Percentiles rank a stretch among this genome's conserved stretches.
phyloP scores from a whole-genome alignment of 306 rosid genomes.

The Fagus sylvatica region DNA sequence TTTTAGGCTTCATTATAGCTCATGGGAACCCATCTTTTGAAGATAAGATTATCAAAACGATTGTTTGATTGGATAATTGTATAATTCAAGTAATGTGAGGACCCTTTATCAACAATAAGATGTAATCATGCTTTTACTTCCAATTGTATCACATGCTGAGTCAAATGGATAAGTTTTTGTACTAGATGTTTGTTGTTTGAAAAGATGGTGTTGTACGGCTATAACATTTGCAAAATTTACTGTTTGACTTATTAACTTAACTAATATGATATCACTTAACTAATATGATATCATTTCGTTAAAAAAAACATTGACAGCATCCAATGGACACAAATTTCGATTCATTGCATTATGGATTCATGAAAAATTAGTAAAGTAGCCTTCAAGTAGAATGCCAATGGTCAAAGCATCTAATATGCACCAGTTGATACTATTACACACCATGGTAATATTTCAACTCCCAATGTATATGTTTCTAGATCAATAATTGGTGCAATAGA shows the following conservation, averaged over 20 bases:
- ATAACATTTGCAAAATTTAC: slow-evolving; percentile 34
- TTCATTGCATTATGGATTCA: slow-evolving; percentile 24
- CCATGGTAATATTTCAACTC: not conserved
- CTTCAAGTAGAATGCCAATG: slow-evolving; percentile 17
- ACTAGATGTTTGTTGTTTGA: slow-evolving; percentile 20
- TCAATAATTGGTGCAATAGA: slow-evolving; percentile 37
- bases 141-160: slow-evolving; percentile 40
- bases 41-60: slow-evolving; percentile 42
- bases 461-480: not conserved
- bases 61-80: slow-evolving; percentile 38
- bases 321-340: slow-evolving; percentile 7
- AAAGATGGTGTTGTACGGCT: slow-evolving; percentile 26
- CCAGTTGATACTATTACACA: not conserved
- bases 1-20: slow-evolving; percentile 9
- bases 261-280: slow-evolving; percentile 3
- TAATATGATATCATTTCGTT: not conserved
- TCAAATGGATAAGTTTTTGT: slow-evolving; percentile 40
- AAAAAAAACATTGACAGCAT: not conserved
- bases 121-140: not conserved
- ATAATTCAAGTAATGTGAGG: slow-evolving; percentile 40
- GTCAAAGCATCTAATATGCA: slow-evolving; percentile 7
- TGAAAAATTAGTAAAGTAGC: not conserved
- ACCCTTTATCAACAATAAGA: slow-evolving; percentile 30
- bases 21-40: slow-evolving; percentile 31
- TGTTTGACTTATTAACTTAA: slow-evolving; percentile 24